phyloP scores from a whole-genome alignment of 805 yeast species.

The Lachancea waltii region DNA sequence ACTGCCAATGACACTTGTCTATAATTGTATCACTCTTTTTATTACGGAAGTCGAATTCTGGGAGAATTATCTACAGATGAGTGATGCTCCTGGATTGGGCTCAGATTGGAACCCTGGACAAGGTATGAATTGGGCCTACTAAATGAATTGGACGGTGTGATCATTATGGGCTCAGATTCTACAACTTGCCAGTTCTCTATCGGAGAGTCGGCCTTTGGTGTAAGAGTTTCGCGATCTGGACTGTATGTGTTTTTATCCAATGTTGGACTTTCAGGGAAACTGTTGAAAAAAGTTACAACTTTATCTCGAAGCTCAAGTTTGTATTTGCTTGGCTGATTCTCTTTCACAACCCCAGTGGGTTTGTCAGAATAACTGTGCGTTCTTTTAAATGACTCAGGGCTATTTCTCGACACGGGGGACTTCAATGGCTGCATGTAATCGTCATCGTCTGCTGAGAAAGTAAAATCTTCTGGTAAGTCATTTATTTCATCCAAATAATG shows the following conservation, averaged over 20 bases:
- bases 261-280: constrained; percentile 5
- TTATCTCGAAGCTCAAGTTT: constrained; percentile 34
- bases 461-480: constrained; percentile 41
- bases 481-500: constrained; percentile 46
- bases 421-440: not conserved
- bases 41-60: not conserved
- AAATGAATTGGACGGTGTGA: constrained; percentile 19
- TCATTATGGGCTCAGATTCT: constrained; percentile 6
- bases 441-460: constrained; percentile 27
- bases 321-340: constrained; percentile 29
- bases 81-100: constrained; percentile 31
- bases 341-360: constrained; percentile 27
- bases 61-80: constrained; percentile 30
- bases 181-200: constrained; percentile 1
- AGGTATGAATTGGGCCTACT: constrained; percentile 25
- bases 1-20: not conserved
- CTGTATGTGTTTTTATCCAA: not conserved
- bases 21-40: not conserved
- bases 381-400: constrained; percentile 18
- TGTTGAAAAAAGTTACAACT: constrained; percentile 36
- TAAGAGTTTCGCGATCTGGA: constrained; percentile 3
- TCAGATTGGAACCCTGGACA: constrained; percentile 19
- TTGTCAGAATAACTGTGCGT: constrained; percentile 30
- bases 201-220: constrained; percentile 9
- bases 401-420: constrained; percentile 1